phyloP scores from a whole-genome alignment of 1,284 basidiomycete genomes.

The Sanghuangporus sanghuang region DNA sequence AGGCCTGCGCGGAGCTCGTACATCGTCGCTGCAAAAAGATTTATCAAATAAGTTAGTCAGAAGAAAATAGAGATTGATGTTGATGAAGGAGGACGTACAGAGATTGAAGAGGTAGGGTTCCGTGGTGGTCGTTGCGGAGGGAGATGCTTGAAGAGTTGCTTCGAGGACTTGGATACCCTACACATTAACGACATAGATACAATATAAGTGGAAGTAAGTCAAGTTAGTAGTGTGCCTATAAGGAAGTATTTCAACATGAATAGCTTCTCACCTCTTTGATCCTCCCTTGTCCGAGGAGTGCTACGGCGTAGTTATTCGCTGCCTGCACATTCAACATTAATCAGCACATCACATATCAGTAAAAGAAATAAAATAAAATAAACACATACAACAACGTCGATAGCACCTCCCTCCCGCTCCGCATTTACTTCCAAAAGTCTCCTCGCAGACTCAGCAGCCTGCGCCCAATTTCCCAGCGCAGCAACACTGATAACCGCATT shows the following conservation, averaged over 20 bases:
- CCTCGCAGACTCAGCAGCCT: constrained; percentile 41
- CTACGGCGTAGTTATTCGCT: constrained; percentile 73
- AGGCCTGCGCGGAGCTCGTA: constrained; percentile 72
- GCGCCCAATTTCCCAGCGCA: constrained; percentile 64
- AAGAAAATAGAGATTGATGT: not conserved
- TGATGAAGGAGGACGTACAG: constrained; percentile 43
- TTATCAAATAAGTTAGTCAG: constrained; percentile 10
- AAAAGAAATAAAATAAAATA: not conserved
- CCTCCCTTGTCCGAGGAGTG: constrained; percentile 61
- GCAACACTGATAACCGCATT: constrained; percentile 58
- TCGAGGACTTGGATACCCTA: constrained; percentile 65
- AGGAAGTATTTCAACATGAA: not conserved
- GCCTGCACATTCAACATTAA: constrained; percentile 39
- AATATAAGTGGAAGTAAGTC: not conserved
- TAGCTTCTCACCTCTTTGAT: constrained; percentile 52
- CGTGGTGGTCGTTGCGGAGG: constrained; percentile 61
- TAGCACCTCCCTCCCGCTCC: constrained; percentile 22
- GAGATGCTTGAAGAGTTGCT: constrained; percentile 51
- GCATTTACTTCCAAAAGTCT: constrained; percentile 43
- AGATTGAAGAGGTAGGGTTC: constrained; percentile 81
- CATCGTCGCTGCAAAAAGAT: constrained; percentile 53
- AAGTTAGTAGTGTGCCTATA: not conserved
- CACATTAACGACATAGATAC: not conserved
- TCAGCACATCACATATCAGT: not conserved
- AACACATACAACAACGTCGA: constrained; percentile 45